Base-by-base conservation (phyloP, 495 filamentous ascomycete genomes). In the Parathielavia appendiculata region DNA sequence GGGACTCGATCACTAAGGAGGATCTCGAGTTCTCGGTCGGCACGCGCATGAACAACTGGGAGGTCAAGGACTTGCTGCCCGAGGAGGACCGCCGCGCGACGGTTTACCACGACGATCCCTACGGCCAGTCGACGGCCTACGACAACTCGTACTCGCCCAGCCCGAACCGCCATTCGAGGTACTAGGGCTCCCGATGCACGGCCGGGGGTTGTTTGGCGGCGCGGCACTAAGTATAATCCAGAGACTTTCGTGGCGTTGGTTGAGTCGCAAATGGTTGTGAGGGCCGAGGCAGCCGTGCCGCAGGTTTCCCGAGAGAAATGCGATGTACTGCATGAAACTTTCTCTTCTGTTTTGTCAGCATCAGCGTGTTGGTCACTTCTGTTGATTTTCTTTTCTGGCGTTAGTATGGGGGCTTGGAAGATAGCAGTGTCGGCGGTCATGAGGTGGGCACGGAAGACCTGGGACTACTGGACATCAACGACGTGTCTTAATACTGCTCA, bases 1-100 rank as follows among this genome's bases (percentile, higher is more conserved):
- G 93, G 93, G 93, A 99, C 71, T 97, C 92, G 26, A 97, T 99
- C 75, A 99, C 93, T 48, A 91, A 88, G 67, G 93, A 97, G 76
- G 93, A 99, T 69, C 83, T 99, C 56, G 93, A 99, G 71, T 99
- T 99, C 75, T 93, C 89, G 51, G 93, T 99, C 38, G 92, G 93
- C 51, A 88, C 87, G 51, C 91, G 95, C 71, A 85, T 87, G 66
- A 95, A 96, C 70, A 96, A 92, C 67, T 99, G 95, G 93, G 93
- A 99, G 74, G 89, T 99, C 61, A 99, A 99, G 73, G 92, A 97
- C 59, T 79, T 89, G 16, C 76, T 96, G 12, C 81, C 87, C n/a
- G 93, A 96, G 56, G 92, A 96, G 49, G 90, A 97, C 40, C 82
- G 87, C 51, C 83, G 90, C 43, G 77, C 80, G 10, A 93, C 90